Evolutionary conservation across 2,329 filamentous ascomycete species (phyloP), one percentile per base, ranked within the genome.

Genomic region (Calonectria fujianensis): DNA sequence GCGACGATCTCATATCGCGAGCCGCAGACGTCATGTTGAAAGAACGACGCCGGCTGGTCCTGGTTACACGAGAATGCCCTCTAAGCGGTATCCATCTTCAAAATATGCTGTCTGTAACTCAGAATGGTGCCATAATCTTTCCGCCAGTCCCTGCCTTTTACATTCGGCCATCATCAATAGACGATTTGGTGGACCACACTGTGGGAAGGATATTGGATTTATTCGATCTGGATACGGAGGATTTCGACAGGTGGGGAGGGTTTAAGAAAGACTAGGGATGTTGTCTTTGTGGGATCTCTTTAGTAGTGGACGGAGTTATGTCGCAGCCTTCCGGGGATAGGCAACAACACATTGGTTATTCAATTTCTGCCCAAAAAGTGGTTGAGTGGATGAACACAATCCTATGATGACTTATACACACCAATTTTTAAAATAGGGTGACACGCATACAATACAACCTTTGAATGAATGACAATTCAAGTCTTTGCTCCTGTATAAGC

Each of bases 1-100:
- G 85, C 70, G 85, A 88, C 50, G 87, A 89, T 73, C 74, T 89
- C 14, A 88, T 89, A 39, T 82, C 86, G 0, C 81, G 87, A 0
- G 85, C 87, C 0, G 88, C 87, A 3, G 87, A 87, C 73, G 87
- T 89, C 1, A 85, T 82, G 68, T 77, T 89, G 1, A 89, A 89
- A 75, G 88, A 89, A 75, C 72, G 84, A 1, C 72, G 85, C 20
- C 79, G 80, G 61, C 76, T 89, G 0, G 83, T 88, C 0, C 81
- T 88, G 1, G 86, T 82, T 0, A 84, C 83, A 6, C 77, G 88
- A 1, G 88, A 89, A 76, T 88, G 86, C 1, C 87, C 88, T 67
- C 77, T 88, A 14, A 89, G 85, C 72, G 84, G 85, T n/a, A 87
- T 89, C 29, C 87, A 90, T 78, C 77, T 87, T 18, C 73, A 83